Evolutionary conservation across 2,329 filamentous ascomycete genomes (phyloP).

Genomic region (Beauveria brongniartii): DNA sequence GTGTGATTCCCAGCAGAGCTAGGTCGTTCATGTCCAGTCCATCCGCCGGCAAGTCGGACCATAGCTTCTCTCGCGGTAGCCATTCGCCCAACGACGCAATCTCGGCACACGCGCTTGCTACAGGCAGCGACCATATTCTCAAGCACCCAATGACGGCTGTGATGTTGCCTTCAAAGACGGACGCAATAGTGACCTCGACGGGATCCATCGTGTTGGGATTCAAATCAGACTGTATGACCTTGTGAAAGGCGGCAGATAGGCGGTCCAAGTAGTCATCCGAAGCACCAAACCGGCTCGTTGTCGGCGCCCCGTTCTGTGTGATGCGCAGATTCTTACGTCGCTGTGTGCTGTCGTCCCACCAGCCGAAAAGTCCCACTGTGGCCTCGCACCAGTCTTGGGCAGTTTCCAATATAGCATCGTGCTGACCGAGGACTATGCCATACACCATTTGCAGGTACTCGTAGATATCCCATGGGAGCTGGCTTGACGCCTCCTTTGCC

Average conservation of each 20-base stretch:
- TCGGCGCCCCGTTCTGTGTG: constrained; percentile 34
- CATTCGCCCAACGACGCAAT: constrained; percentile 77
- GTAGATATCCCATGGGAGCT: constrained; percentile 84
- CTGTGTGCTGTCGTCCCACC: constrained; percentile 78
- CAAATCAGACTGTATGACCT: constrained; percentile 61
- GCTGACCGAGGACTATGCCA: constrained; percentile 68
- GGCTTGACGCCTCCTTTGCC: constrained; percentile 72
- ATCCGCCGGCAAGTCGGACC: constrained; percentile 46
- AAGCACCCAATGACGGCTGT: constrained; percentile 69
- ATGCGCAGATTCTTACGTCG: constrained; percentile 33
- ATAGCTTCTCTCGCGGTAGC: constrained; percentile 46
- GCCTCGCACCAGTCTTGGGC: constrained; percentile 92
- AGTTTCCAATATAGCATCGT: constrained; percentile 64
- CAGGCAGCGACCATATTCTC: constrained; percentile 69
- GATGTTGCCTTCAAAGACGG: constrained; percentile 73
- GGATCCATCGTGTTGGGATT: constrained; percentile 67
- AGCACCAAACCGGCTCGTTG: constrained; percentile 36
- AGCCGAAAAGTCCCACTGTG: constrained; percentile 71
- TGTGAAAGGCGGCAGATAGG: constrained; percentile 62
- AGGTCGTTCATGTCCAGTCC: constrained; percentile 77
- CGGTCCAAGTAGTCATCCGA: constrained; percentile 65
- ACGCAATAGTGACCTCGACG: constrained; percentile 75
- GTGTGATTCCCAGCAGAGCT: constrained; percentile 66
- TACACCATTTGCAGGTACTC: constrained; percentile 77
- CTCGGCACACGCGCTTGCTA: constrained; percentile 73